phyloP scores from a whole-genome alignment of 148 eudicot species.

The Talinum fruticosum region DNA sequence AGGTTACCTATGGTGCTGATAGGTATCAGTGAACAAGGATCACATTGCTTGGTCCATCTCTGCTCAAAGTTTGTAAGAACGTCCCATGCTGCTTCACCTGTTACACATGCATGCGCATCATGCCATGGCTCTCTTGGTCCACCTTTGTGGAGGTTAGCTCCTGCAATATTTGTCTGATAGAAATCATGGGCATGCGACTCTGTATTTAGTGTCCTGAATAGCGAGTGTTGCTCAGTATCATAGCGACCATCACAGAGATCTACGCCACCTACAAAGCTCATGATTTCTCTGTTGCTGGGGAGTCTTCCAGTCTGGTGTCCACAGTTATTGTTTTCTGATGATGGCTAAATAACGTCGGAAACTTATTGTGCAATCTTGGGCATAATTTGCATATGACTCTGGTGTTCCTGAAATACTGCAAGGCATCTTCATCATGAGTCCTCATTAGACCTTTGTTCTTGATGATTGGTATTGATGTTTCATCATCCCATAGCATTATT shows the following conservation, averaged over 20 bases:
- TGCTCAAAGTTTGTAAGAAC: slow-evolving; percentile 76
- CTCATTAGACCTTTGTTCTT: slow-evolving; percentile 89
- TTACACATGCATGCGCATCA: slow-evolving; percentile 71
- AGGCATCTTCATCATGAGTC: slow-evolving; percentile 76
- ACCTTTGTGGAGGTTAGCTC: slow-evolving; percentile 71
- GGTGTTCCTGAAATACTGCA: slow-evolving; percentile 62
- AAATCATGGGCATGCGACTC: slow-evolving; percentile 61
- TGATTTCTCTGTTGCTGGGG: slow-evolving; percentile 63
- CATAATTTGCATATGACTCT: slow-evolving; percentile 69
- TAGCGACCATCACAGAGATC: slow-evolving; percentile 92
- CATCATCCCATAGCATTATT: slow-evolving; percentile 82
- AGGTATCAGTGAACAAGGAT: slow-evolving; percentile 54
- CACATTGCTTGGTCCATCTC: slow-evolving; percentile 81
- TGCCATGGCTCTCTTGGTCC: slow-evolving; percentile 99
- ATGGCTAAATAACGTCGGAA: slow-evolving; percentile 75
- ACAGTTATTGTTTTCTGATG: slow-evolving; percentile 82
- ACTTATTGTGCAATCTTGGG: slow-evolving; percentile 61
- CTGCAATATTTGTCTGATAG: slow-evolving; percentile 67
- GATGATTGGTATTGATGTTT: slow-evolving; percentile 77
- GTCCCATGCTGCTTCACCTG: slow-evolving; percentile 79
- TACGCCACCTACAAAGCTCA: slow-evolving; percentile 82
- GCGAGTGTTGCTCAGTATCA: slow-evolving; percentile 78
- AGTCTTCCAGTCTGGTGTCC: slow-evolving; percentile 39
- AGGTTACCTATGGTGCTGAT: slow-evolving; percentile 41
- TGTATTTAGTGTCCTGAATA: slow-evolving; percentile 60